Evolutionary conservation across 2,329 filamentous ascomycete species (phyloP).

Genomic region (Ploettnerulaceae sp.): DNA sequence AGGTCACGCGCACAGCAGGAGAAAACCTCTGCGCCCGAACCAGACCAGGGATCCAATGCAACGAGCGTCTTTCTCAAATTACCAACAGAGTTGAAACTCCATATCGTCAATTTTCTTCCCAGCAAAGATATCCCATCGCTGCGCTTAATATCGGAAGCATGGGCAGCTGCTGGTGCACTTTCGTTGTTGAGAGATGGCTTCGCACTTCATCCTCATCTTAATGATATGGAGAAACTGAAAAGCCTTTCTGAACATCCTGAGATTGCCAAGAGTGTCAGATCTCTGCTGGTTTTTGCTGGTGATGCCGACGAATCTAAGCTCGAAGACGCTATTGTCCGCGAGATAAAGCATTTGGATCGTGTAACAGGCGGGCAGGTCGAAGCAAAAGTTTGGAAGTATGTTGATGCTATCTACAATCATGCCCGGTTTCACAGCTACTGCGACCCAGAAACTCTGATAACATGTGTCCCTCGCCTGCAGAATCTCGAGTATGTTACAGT

Average conservation of each 20-base stretch:
- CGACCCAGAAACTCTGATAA: not conserved
- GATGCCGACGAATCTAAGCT: not conserved
- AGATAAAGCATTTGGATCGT: not conserved
- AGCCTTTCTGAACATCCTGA: not conserved
- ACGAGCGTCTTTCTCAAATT: not conserved
- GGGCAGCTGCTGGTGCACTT: constrained; percentile 9
- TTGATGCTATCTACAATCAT: not conserved
- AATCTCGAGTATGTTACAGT: not conserved
- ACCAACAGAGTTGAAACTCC: constrained; percentile 12
- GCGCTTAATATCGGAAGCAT: constrained; percentile 10
- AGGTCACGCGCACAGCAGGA: not conserved
- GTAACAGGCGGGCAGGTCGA: not conserved
- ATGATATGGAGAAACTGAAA: constrained; percentile 7
- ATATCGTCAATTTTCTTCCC: constrained; percentile 7
- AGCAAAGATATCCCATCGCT: constrained; percentile 5
- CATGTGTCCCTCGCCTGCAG: not conserved
- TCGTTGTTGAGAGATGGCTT: constrained; percentile 9
- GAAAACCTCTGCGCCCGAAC: not conserved
- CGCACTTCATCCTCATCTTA: constrained; percentile 3
- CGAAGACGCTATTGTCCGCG: not conserved
- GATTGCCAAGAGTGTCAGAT: constrained; percentile 3
- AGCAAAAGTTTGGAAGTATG: not conserved
- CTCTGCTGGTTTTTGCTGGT: constrained; percentile 6
- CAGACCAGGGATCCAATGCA: not conserved
- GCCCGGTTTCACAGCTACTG: not conserved